A percentile compares a stretch with the other conserved stretches of the same genome.
Conservation (phyloP, 495 filamentous ascomycete genomes). For the Thozetella sp. region DNA sequence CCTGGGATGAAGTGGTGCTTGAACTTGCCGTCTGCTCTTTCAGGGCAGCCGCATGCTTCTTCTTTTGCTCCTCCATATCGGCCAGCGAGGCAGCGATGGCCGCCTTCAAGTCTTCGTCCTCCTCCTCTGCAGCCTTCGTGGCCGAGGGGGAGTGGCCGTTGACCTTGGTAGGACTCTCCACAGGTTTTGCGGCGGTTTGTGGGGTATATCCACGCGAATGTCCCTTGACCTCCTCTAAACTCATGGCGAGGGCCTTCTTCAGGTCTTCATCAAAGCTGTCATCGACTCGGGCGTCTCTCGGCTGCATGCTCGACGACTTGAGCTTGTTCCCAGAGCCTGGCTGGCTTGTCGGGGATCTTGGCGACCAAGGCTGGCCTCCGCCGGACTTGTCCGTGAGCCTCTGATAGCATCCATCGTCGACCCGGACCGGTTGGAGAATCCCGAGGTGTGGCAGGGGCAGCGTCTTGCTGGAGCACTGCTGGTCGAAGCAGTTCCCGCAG, state of each 20-base stretch:
- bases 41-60: constrained; percentile 77
- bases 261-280: constrained; percentile 91
- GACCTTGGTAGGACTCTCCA: constrained; percentile 23
- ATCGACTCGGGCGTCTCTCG: constrained; percentile 80
- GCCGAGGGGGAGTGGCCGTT: constrained; percentile 41
- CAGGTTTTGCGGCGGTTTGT: constrained; percentile 34
- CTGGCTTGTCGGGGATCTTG: constrained; percentile 25
- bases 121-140: constrained; percentile 64
- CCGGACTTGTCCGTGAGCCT: constrained; percentile 79
- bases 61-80: constrained; percentile 98
- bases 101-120: constrained; percentile 92
- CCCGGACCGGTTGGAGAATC: constrained; percentile 86
- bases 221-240: constrained; percentile 85
- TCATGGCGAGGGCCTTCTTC: constrained; percentile 92
- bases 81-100: constrained; percentile 95
- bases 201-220: constrained; percentile 47
- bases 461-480: constrained; percentile 86
- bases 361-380: constrained; percentile 17
- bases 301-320: constrained; percentile 70
- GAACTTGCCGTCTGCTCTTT: constrained; percentile 67
- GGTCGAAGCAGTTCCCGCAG: constrained; percentile 95
- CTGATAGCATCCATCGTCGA: constrained; percentile 94
- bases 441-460: constrained; percentile 90
- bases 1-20: constrained; percentile 32
- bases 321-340: constrained; percentile 36